phyloP scores from a whole-genome alignment of 805 yeast species.

The Candida insectalens region DNA sequence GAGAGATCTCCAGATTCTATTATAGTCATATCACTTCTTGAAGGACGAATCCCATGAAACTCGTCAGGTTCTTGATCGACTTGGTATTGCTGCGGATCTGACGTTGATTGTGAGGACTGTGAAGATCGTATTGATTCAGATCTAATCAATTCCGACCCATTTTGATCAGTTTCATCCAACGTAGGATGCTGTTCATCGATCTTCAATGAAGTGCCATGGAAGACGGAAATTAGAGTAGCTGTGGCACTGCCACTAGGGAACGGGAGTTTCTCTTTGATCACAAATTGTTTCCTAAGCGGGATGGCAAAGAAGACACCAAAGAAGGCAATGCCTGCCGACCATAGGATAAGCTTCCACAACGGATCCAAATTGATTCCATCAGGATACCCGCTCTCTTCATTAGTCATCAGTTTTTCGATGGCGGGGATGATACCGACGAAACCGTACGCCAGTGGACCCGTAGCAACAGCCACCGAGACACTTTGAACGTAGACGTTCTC shows the following conservation, averaged over 20 bases:
- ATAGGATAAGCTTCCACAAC: conserved; percentile 49
- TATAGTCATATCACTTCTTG: conserved; percentile 12
- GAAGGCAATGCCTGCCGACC: conserved; percentile 84
- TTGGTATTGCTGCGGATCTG: too few relatives aligned
- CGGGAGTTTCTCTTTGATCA: conserved; percentile 76
- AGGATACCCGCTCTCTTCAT: conserved; percentile 65
- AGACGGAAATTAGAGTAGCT: conserved; percentile 81
- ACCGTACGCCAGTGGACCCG: conserved; percentile 94
- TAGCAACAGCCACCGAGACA: conserved; percentile 93
- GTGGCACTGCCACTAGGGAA: conserved; percentile 97
- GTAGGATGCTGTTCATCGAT: conserved; percentile 14
- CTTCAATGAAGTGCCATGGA: conserved; percentile 59
- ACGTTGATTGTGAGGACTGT: too few relatives aligned
- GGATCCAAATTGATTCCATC: conserved; percentile 24
- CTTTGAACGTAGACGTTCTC: conserved; percentile 91
- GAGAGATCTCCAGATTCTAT: conserved; percentile 26
- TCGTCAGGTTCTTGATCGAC: conserved; percentile 1
- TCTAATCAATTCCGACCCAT: not conserved
- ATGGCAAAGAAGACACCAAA: conserved; percentile 96
- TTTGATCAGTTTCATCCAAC: conserved; percentile 1
- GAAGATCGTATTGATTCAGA: too few relatives aligned
- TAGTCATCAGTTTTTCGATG: conserved; percentile 74
- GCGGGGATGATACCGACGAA: conserved; percentile 95
- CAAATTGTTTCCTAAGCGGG: conserved; percentile 77
- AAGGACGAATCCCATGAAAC: not conserved